phyloP scores from a whole-genome alignment of 345 rosid genomes.

The Rubroshorea leprosula region DNA sequence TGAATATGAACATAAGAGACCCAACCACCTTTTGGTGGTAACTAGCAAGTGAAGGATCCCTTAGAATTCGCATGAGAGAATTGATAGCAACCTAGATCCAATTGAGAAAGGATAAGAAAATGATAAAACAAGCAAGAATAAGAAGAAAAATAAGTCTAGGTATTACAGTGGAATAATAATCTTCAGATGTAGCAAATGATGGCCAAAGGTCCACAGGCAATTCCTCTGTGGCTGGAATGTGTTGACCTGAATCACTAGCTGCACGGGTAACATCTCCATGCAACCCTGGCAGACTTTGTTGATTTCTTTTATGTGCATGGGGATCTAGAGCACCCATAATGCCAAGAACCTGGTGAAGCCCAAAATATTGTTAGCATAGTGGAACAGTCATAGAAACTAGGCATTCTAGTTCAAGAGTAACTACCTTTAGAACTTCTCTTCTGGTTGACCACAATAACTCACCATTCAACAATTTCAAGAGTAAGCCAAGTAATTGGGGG shows the following conservation, averaged over 20 bases:
- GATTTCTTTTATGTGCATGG: constrained; percentile 85
- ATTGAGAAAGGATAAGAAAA: constrained; percentile 6
- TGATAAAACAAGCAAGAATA: constrained; percentile 17
- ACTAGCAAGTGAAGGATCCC: constrained; percentile 93
- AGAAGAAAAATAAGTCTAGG: constrained; percentile 11
- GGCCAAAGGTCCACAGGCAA: constrained; percentile 87
- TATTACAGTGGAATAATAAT: constrained; percentile 88
- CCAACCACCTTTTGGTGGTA: constrained; percentile 97
- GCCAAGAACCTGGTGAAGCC: constrained; percentile 76
- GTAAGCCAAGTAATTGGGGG: constrained; percentile 88
- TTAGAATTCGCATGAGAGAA: constrained; percentile 95
- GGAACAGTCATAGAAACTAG: constrained; percentile 11
- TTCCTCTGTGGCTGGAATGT: constrained; percentile 81
- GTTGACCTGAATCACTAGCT: constrained; percentile 93
- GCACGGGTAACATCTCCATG: constrained; percentile 88
- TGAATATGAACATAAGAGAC: constrained; percentile 93
- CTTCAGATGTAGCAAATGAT: constrained; percentile 91
- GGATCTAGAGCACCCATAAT: constrained; percentile 99
- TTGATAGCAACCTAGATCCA: constrained; percentile 83
- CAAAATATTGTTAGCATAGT: constrained; percentile 23
- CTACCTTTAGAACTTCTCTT: constrained; percentile 96
- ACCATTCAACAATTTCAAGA: constrained; percentile 90
- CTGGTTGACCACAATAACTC: constrained; percentile 95
- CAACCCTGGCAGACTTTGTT: constrained; percentile 64
- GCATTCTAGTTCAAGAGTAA: constrained; percentile 16